These are phyloP conservation scores for Rasamsonia emersonii DNA, from an alignment of 2,329 filamentous ascomycete genomes.

Conservation along the genomic window DNA sequence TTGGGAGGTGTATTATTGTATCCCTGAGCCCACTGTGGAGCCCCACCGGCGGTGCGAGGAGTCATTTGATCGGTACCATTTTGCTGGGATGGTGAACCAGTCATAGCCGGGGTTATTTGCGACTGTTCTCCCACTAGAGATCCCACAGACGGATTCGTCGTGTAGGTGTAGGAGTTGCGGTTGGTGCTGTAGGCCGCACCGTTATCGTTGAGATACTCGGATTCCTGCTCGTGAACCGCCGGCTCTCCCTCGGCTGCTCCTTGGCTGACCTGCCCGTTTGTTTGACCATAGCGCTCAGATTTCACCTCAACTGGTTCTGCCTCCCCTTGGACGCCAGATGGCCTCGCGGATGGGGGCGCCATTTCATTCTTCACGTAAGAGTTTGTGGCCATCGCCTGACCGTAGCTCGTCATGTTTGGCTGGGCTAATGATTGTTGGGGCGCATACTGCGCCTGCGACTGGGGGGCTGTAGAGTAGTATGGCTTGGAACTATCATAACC, in stretches of 20 bases:
- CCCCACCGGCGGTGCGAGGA: conserved; percentile 62
- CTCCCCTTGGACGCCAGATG: conserved; percentile 49
- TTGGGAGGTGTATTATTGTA: conserved; percentile 71
- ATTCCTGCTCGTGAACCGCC: conserved; percentile 58
- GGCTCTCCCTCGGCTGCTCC: conserved; percentile 57
- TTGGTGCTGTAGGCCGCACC: conserved; percentile 61
- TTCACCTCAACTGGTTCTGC: conserved; percentile 60
- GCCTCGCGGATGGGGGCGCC: conserved; percentile 65
- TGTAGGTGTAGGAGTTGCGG: conserved; percentile 71
- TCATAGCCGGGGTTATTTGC: conserved; percentile 74
- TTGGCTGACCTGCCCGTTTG: conserved; percentile 48
- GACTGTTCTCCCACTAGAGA: conserved; percentile 62
- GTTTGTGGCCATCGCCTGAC: conserved; percentile 42
- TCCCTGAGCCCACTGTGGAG: conserved; percentile 63
- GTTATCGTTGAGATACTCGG: conserved; percentile 81
- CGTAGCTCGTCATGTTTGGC: conserved; percentile 63
- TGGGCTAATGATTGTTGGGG: conserved; percentile 52
- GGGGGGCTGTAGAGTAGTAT: conserved; percentile 65
- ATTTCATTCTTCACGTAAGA: conserved; percentile 78
- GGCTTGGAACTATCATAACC: conserved; percentile 69
- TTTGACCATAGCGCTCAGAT: conserved; percentile 55
- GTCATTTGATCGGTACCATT: conserved; percentile 76
- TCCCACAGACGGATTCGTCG: conserved; percentile 54
- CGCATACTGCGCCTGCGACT: conserved; percentile 59
- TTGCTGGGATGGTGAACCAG: conserved; percentile 69